Percentiles rank a stretch among this genome's conserved stretches.
Evolutionary conservation across 2,329 filamentous ascomycete genomes (phyloP).

Genomic region (Myriosclerotinia scirpicola): DNA sequence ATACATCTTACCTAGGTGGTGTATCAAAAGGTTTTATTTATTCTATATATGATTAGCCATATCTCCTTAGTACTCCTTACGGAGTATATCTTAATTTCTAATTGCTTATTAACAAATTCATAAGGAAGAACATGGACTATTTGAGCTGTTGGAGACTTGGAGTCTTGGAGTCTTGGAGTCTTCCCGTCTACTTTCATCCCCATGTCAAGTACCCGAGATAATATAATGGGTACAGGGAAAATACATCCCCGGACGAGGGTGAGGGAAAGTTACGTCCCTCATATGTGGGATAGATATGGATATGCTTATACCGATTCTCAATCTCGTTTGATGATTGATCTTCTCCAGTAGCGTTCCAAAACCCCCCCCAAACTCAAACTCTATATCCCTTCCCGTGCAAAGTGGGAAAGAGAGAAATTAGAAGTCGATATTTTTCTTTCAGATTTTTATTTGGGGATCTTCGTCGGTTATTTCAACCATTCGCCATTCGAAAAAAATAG

Average conservation of each 20-base stretch:
- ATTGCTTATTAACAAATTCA: too few relatives aligned
- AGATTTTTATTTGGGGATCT: slow-evolving; percentile 11
- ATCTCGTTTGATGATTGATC: neutral
- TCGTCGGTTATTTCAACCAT: slow-evolving; percentile 7
- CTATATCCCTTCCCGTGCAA: neutral
- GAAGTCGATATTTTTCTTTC: too few relatives aligned
- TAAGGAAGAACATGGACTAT: too few relatives aligned
- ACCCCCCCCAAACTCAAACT: slow-evolving; percentile 1
- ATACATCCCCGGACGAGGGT: slow-evolving; percentile 6
- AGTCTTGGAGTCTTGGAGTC: neutral
- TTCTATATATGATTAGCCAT: too few relatives aligned
- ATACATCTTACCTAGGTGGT: too few relatives aligned
- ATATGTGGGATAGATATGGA: neutral
- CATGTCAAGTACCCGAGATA: slow-evolving; percentile 2
- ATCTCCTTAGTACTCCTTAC: too few relatives aligned
- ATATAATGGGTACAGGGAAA: slow-evolving; percentile 2
- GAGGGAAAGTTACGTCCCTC: neutral
- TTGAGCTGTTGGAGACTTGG: too few relatives aligned
- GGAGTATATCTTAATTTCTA: too few relatives aligned
- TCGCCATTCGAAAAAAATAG: slow-evolving; percentile 6
- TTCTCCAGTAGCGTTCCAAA: slow-evolving; percentile 5
- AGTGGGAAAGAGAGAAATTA: slow-evolving; percentile 8
- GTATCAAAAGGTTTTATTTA: too few relatives aligned
- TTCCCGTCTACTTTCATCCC: neutral
- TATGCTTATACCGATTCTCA: neutral